Evolutionary conservation across 495 filamentous ascomycete genomes (phyloP).

Genomic region (Cudoniella acicularis): DNA sequence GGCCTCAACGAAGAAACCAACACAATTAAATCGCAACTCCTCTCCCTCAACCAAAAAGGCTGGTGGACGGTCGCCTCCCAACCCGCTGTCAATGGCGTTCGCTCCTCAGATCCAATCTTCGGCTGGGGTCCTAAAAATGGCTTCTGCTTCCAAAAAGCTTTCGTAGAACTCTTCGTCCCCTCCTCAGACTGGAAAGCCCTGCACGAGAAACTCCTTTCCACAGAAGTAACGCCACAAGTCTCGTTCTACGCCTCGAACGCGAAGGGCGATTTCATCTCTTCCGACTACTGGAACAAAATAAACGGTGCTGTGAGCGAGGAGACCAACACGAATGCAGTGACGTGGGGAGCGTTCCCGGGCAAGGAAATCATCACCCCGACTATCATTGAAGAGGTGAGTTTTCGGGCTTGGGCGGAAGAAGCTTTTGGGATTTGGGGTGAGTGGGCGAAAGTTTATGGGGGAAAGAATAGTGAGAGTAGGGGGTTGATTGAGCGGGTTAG

Average conservation of each 20-base stretch:
- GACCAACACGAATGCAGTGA: conserved; percentile 79
- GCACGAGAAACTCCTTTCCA: conserved; percentile 52
- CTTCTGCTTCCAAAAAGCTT: conserved; percentile 97
- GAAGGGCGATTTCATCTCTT: conserved; percentile 66
- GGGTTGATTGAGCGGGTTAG: conserved; percentile 61
- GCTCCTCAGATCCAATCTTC: conserved; percentile 71
- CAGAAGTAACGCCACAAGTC: conserved; percentile 57
- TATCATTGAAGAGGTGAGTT: conserved; percentile 95
- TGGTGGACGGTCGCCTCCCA: conserved; percentile 99
- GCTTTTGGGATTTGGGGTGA: conserved; percentile 93
- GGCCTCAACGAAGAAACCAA: conserved; percentile 80
- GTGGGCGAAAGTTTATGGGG: conserved; percentile 77
- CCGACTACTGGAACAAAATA: conserved; percentile 44
- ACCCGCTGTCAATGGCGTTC: conserved; percentile 83
- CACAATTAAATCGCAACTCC: conserved; percentile 68
- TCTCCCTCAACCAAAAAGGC: conserved; percentile 72
- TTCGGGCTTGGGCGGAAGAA: conserved; percentile 93
- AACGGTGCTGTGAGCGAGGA: conserved; percentile 30
- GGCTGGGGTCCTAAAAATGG: conserved; percentile 93
- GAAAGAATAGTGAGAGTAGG: conserved; percentile 43
- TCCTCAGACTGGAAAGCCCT: conserved; percentile 63
- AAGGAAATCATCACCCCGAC: conserved; percentile 98
- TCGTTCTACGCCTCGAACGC: conserved; percentile 83
- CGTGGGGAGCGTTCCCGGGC: conserved; percentile 92
- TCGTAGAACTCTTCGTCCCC: conserved; percentile 92